These are phyloP conservation scores for Backusella macrospora DNA, from an alignment of 192 early-diverging fungal species.

Conservation along the genomic window DNA sequence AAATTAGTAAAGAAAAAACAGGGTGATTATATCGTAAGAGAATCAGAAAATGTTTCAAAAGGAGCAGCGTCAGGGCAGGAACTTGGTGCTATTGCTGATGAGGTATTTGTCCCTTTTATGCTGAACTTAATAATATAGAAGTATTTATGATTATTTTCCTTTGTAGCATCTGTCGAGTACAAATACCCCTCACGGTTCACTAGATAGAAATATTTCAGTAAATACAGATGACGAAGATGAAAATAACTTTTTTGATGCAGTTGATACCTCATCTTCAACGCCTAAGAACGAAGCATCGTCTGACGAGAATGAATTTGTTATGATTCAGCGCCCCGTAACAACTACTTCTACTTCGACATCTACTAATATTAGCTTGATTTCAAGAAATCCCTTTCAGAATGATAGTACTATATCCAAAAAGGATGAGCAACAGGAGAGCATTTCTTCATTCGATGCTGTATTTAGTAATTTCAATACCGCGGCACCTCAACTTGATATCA, in stretches of 20 bases:
- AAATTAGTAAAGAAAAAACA: not conserved
- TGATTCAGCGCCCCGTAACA: not conserved
- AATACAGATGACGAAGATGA: not conserved
- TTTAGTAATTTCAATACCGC: conserved; percentile 18
- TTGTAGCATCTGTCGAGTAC: not conserved
- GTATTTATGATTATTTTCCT: not conserved
- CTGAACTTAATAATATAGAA: not conserved
- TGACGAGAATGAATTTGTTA: conserved; percentile 21
- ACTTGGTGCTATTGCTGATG: not conserved
- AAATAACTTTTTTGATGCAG: conserved; percentile 9
- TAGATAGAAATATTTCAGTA: conserved; percentile 7
- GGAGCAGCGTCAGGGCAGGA: not conserved
- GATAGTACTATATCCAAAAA: not conserved
- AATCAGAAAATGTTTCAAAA: not conserved
- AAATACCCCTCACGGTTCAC: not conserved
- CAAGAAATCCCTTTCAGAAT: not conserved
- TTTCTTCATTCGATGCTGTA: conserved; percentile 27
- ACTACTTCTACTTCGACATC: not conserved
- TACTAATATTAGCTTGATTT: not conserved
- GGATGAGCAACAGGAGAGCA: not conserved
- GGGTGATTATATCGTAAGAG: not conserved
- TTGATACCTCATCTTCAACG: not conserved
- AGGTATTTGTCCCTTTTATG: not conserved
- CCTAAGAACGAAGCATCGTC: not conserved
- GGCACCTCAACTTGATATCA: not conserved